Evolutionary conservation across 805 yeast genomes (phyloP).

Genomic region (Starmera caribaea): DNA sequence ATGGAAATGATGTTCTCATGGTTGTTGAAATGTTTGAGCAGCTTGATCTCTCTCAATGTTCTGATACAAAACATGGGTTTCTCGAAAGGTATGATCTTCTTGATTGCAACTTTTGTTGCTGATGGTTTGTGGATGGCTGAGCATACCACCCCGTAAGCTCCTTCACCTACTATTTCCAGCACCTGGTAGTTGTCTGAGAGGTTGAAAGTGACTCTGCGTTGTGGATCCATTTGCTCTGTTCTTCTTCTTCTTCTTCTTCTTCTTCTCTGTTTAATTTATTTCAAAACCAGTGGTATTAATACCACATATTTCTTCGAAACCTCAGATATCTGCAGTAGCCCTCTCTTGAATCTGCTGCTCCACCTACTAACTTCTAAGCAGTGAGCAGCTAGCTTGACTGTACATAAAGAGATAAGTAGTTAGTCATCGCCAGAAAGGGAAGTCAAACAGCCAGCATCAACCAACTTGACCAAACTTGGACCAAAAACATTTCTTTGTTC

Average conservation of each 20-base stretch:
- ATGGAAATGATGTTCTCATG: conserved; percentile 69
- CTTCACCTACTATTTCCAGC: conserved; percentile 59
- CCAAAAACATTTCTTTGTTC: not conserved
- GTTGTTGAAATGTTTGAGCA: conserved; percentile 49
- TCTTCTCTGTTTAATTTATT: no score
- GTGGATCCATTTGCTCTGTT: conserved; percentile 8
- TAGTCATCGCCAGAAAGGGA: no score
- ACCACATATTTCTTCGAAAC: no score
- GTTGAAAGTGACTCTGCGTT: conserved; percentile 47
- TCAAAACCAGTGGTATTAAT: no score
- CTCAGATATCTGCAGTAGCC: no score
- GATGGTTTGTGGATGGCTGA: conserved; percentile 57
- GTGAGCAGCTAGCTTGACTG: no score
- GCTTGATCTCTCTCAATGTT: conserved; percentile 60
- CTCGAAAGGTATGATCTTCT: conserved; percentile 65
- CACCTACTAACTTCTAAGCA: no score
- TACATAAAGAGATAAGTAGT: no score
- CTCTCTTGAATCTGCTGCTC: no score
- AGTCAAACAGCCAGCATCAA: no score
- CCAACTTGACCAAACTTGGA: not conserved
- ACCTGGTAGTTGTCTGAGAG: conserved; percentile 55
- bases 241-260: no score
- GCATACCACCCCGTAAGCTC: conserved; percentile 76
- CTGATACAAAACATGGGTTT: conserved; percentile 57
- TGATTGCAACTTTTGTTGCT: conserved; percentile 60